These are phyloP conservation scores for Exophiala bonariae DNA, from an alignment of 2,329 filamentous ascomycete species.

Conservation along the genomic window DNA sequence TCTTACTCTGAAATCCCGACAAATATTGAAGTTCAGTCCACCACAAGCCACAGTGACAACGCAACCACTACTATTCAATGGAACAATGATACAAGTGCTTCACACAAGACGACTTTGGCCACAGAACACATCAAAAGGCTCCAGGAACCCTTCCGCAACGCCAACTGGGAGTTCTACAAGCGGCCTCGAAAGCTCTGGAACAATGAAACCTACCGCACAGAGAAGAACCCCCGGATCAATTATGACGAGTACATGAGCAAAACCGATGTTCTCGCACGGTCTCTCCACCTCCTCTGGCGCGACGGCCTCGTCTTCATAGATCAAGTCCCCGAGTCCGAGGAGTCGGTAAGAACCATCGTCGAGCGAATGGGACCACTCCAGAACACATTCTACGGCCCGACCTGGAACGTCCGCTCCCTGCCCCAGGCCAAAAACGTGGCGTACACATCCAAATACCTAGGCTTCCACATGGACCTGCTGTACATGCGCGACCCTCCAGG, in stretches of 20 bases:
- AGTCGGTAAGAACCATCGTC: constrained; percentile 67
- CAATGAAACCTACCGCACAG: constrained; percentile 43
- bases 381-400: constrained; percentile 86
- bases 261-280: constrained; percentile 58
- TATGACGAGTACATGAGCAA: constrained; percentile 71
- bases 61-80: constrained; percentile 62
- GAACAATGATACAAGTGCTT: constrained; percentile 54
- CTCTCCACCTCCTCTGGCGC: constrained; percentile 61
- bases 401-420: constrained; percentile 85
- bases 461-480: constrained; percentile 89
- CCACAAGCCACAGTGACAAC: constrained; percentile 39
- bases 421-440: constrained; percentile 87
- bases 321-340: constrained; percentile 68
- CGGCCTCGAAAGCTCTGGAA: constrained; percentile 34
- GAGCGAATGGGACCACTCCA: constrained; percentile 74
- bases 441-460: constrained; percentile 78
- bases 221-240: constrained; percentile 57
- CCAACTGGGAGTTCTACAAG: constrained; percentile 40
- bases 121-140: constrained; percentile 10
- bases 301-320: constrained; percentile 77
- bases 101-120: constrained; percentile 14
- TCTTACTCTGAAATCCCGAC: constrained; percentile 63
- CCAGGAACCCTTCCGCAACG: constrained; percentile 17
- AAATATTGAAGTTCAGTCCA: constrained; percentile 41
- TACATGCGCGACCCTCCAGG: constrained; percentile 79